Evolutionary conservation across 257 asterid species (phyloP).

Genomic region (Echites panduratus): DNA sequence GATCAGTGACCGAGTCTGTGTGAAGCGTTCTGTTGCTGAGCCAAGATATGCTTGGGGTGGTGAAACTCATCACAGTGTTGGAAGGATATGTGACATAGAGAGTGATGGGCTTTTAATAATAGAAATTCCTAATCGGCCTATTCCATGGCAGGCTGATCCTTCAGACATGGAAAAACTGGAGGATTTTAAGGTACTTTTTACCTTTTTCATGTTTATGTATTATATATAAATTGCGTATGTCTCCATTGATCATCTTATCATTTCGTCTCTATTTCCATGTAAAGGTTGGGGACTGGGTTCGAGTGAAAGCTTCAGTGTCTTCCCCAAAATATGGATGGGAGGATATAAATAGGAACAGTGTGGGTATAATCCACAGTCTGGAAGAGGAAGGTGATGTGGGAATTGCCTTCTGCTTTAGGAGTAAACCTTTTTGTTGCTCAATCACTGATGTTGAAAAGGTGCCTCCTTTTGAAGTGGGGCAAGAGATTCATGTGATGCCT

Average conservation of each 20-base stretch:
- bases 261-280: slow-evolving; percentile 11
- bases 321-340: slow-evolving; percentile 99
- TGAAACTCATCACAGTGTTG: slow-evolving; percentile 97
- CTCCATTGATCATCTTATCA: slow-evolving; percentile 4
- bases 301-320: slow-evolving; percentile 85
- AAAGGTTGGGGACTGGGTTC: slow-evolving; percentile 96
- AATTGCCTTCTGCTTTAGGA: slow-evolving; percentile 90
- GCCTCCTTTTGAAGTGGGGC: slow-evolving; percentile 81
- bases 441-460: slow-evolving; percentile 92
- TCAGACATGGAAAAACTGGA: slow-evolving; percentile 98
- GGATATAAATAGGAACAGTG: slow-evolving; percentile 71
- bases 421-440: slow-evolving; percentile 86
- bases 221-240: slow-evolving; percentile 1
- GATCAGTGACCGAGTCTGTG: slow-evolving; percentile 97
- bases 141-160: slow-evolving; percentile 99
- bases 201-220: neutral
- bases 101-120: slow-evolving; percentile 89
- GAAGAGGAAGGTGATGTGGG: slow-evolving; percentile 99
- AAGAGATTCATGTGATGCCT: slow-evolving; percentile 71
- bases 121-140: slow-evolving; percentile 79
- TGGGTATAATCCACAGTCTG: slow-evolving; percentile 90
- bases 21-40: slow-evolving; percentile 97
- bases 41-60: slow-evolving; percentile 99
- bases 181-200: slow-evolving; percentile 68
- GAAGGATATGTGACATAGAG: slow-evolving; percentile 88